These are phyloP conservation scores for Rubus parviflorus DNA, from an alignment of 306 rosid species.

Conservation along the genomic window DNA sequence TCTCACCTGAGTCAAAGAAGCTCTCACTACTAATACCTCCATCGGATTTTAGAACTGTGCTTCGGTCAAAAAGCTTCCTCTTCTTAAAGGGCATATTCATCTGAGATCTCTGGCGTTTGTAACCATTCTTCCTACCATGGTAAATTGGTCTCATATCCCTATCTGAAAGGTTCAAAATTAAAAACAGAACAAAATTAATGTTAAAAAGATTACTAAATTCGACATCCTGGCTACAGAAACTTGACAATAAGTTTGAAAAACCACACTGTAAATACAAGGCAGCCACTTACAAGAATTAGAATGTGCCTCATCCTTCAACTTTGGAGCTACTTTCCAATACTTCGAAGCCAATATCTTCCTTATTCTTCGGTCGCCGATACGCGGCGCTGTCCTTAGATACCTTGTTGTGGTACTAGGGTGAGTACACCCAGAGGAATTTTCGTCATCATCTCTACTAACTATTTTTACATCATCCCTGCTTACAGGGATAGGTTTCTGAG, in stretches of 20 bases:
- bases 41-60: constrained; percentile 46
- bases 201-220: constrained; percentile 22
- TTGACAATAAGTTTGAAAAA: neutral
- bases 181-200: constrained; percentile 10
- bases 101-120: constrained; percentile 66
- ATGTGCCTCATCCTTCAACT: constrained; percentile 45
- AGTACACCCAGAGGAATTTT: constrained; percentile 74
- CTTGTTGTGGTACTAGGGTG: constrained; percentile 53
- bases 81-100: constrained; percentile 86
- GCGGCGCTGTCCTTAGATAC: constrained; percentile 51
- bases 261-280: constrained; percentile 2
- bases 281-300: constrained; percentile 52
- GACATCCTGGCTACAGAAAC: constrained; percentile 12
- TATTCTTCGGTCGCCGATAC: constrained; percentile 58
- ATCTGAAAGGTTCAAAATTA: constrained; percentile 43
- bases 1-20: constrained; percentile 42
- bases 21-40: constrained; percentile 40
- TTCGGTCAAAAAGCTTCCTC: constrained; percentile 62
- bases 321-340: constrained; percentile 58
- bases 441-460: constrained; percentile 97
- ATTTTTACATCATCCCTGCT: constrained; percentile 57
- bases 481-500: constrained; percentile 45
- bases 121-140: constrained; percentile 51
- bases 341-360: constrained; percentile 73
- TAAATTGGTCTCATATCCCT: constrained; percentile 50